Percentiles rank a stretch among this genome's conserved stretches.
Evolutionary conservation across 164 flowering plant species (phyloP).

Genomic region (Tetracentron sinense): DNA sequence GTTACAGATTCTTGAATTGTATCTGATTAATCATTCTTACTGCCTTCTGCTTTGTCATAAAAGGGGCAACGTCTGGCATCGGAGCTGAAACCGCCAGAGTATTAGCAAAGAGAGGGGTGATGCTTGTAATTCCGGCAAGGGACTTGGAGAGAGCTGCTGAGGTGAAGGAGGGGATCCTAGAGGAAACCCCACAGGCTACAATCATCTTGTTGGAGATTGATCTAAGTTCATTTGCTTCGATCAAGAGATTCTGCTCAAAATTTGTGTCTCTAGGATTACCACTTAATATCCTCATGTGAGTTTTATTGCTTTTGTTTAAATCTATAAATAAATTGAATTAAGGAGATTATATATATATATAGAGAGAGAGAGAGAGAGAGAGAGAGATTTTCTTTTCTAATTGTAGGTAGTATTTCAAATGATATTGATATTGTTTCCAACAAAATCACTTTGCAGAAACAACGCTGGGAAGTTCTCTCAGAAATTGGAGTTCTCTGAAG

Average conservation of each 20-base stretch:
- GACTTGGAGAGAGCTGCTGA: slow-evolving; percentile 55
- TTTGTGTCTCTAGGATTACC: slow-evolving; percentile 73
- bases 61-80: slow-evolving; percentile 93
- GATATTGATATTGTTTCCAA: not conserved
- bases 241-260: slow-evolving; percentile 59
- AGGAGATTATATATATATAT: too few species aligned
- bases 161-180: slow-evolving; percentile 53
- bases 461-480: slow-evolving; percentile 87
- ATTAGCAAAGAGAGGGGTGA: slow-evolving; percentile 82
- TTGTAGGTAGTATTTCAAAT: not conserved
- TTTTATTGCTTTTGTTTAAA: too few species aligned
- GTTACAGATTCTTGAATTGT: too few species aligned
- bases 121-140: slow-evolving; percentile 81
- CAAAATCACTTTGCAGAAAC: slow-evolving; percentile 55
- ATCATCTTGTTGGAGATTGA: slow-evolving; percentile 71
- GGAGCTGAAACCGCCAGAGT: slow-evolving; percentile 95
- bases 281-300: slow-evolving; percentile 90
- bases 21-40: slow-evolving; percentile 8
- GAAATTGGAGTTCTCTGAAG: slow-evolving; percentile 83
- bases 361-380: slow-evolving; percentile 2
- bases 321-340: too few species aligned
- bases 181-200: slow-evolving; percentile 65
- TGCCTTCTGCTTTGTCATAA: not conserved
- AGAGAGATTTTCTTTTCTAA: not conserved
- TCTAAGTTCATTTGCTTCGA: slow-evolving; percentile 80